phyloP scores from a whole-genome alignment of 164 flowering plant genomes.

The Liriodendron chinense region DNA sequence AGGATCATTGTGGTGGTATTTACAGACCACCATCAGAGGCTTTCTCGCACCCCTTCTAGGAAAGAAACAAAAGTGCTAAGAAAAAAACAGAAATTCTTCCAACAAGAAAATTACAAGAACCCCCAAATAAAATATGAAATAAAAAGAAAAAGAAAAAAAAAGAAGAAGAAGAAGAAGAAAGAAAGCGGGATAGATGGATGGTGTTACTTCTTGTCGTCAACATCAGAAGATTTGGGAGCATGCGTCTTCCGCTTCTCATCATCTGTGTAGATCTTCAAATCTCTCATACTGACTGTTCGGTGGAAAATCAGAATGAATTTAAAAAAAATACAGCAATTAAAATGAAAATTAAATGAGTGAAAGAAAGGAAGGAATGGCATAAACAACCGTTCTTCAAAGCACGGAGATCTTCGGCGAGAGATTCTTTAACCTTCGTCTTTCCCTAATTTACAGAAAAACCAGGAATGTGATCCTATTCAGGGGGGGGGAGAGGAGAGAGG shows the following conservation, averaged over 20 bases:
- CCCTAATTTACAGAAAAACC: constrained; percentile 18
- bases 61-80: background rate
- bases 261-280: constrained; percentile 46
- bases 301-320: background rate
- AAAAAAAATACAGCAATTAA: background rate
- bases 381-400: constrained; percentile 12
- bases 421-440: constrained; percentile 8
- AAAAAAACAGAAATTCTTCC: background rate
- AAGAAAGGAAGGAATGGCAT: background rate
- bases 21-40: constrained; percentile 13
- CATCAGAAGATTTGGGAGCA: constrained; percentile 7
- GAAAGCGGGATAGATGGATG: background rate
- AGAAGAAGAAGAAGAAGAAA: too few species aligned
- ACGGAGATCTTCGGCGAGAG: constrained; percentile 12
- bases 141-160: background rate
- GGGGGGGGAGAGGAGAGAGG: background rate
- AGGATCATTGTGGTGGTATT: background rate
- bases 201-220: constrained; percentile 14
- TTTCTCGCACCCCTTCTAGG: constrained; percentile 10
- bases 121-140: background rate
- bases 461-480: background rate
- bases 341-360: background rate
- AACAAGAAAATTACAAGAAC: background rate
- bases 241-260: constrained; percentile 16
- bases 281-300: constrained; percentile 24